These are phyloP conservation scores for Abrus pulchellus DNA, from an alignment of 306 rosid genomes.

Conservation along the genomic window DNA sequence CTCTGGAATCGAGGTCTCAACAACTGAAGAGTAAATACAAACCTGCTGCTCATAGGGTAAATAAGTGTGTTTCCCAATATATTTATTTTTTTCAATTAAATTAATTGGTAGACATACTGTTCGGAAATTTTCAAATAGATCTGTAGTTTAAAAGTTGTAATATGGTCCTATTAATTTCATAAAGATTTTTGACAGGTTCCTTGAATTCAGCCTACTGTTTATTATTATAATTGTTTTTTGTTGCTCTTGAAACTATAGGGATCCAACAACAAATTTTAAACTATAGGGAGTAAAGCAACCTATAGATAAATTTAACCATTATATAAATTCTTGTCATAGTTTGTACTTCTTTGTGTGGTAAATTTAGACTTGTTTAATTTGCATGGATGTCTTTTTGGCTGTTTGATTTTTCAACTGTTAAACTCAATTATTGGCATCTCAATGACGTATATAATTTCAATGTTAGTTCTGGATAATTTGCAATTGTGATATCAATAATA, in stretches of 20 bases:
- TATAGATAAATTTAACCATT: slow-evolving; percentile 3
- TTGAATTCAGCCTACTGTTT: slow-evolving; percentile 17
- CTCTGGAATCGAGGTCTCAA: slow-evolving; percentile 77
- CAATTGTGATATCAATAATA: background rate
- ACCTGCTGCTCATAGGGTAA: slow-evolving; percentile 97
- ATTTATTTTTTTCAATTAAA: background rate
- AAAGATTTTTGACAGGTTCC: slow-evolving; percentile 10
- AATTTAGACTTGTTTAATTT: slow-evolving; percentile 15
- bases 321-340: background rate
- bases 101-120: slow-evolving; percentile 23
- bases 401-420: background rate
- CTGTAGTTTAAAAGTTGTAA: background rate
- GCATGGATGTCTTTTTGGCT: slow-evolving; percentile 13
- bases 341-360: slow-evolving; percentile 10
- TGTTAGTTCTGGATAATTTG: slow-evolving; percentile 34
- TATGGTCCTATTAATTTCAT: background rate
- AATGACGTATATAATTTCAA: slow-evolving; percentile 9
- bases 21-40: slow-evolving; percentile 66
- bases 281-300: background rate
- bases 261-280: background rate
- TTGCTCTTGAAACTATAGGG: background rate
- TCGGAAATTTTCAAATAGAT: slow-evolving; percentile 13
- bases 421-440: slow-evolving; percentile 19
- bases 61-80: slow-evolving; percentile 22
- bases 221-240: background rate